Base-by-base conservation (phyloP, 2,329 filamentous ascomycete species). In the Calonectria leucothoes region DNA sequence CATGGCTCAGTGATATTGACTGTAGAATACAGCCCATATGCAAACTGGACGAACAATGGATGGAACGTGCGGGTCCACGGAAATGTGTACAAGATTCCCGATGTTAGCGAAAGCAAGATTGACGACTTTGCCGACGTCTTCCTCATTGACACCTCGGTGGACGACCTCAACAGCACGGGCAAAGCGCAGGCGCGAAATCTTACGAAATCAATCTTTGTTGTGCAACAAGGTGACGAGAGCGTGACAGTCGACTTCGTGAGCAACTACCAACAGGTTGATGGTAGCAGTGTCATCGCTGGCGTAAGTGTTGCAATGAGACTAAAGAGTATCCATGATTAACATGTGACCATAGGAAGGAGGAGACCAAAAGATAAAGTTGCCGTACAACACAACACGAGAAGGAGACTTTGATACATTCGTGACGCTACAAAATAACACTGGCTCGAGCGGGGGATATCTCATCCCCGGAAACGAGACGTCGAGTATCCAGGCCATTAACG, bases 1-100 rank as follows among this genome's bases (percentile, higher is more conserved):
- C 17, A 51, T 2, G 33, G 74, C 51, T 69, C 72, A 29, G 25
- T n/a, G 45, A 59, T 10, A 66, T 31, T 72, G 12, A 70, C 31
- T 17, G 3, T 37, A 25, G 12, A 14, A 17, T 11, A 4, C 66
- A 89, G 87, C n/a, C 86, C 87, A 14, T 93, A 93, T 76, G 94
- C 88, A n/a, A 96, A 96, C 76, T 96, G 93, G 91, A 95, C 94
- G 1, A 87, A 92, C n/a, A 84, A 91, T 71, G 93, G 93, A 39
- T 96, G 94, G 94, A 94, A 92, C 75, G 88, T 95, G 4, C 89
- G 93, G 33, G 91, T 95, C 75, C 94, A 94, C 76, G 94, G 94
- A 77, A 95, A 95, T 79, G 92, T 95, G n/a, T 96, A 93, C 87
- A 95, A 95, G 83, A 90, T 93, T 74, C 94, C 94, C 1, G 90